Evolutionary conservation across 352 stramenopile species (phyloP).

Genomic region (Blastocystis sp.): DNA sequence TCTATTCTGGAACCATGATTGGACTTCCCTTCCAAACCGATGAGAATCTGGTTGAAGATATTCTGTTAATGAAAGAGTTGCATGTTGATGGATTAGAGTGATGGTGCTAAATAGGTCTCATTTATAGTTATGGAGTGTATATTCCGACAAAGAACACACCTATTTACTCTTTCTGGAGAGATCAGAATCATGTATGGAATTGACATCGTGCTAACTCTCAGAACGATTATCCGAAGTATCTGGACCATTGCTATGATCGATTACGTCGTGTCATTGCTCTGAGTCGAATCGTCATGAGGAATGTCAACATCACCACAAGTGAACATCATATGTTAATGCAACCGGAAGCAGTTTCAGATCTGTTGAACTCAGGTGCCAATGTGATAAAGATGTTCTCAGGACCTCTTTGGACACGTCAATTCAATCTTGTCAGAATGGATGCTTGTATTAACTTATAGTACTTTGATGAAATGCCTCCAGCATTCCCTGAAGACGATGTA

Average conservation of each 20-base stretch:
- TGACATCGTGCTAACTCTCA: neutral
- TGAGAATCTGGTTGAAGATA: constrained; percentile 36
- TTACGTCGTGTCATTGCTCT: neutral
- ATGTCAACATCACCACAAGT: constrained; percentile 1
- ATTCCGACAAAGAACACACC: constrained; percentile 39
- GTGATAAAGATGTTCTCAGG: constrained; percentile 50
- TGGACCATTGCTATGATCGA: neutral
- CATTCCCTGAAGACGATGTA: constrained; percentile 6
- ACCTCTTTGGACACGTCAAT: constrained; percentile 16
- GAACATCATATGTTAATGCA: constrained; percentile 12
- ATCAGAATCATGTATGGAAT: neutral
- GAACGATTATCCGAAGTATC: constrained; percentile 1
- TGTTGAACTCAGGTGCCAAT: constrained; percentile 18
- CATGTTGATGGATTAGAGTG: constrained; percentile 25
- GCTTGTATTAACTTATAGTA: neutral
- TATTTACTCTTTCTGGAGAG: constrained; percentile 40
- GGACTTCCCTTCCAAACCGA: constrained; percentile 33
- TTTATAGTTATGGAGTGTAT: neutral
- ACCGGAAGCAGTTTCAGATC: neutral
- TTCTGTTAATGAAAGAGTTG: constrained; percentile 30
- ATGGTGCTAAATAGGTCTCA: neutral
- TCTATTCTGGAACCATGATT: constrained; percentile 31
- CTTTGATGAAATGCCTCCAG: constrained; percentile 30
- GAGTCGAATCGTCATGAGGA: constrained; percentile 13
- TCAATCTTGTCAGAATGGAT: neutral